Percentiles rank a stretch among this genome's conserved stretches.
Evolutionary conservation across 805 yeast genomes (phyloP).

Genomic region (Brettanomyces anomalus): DNA sequence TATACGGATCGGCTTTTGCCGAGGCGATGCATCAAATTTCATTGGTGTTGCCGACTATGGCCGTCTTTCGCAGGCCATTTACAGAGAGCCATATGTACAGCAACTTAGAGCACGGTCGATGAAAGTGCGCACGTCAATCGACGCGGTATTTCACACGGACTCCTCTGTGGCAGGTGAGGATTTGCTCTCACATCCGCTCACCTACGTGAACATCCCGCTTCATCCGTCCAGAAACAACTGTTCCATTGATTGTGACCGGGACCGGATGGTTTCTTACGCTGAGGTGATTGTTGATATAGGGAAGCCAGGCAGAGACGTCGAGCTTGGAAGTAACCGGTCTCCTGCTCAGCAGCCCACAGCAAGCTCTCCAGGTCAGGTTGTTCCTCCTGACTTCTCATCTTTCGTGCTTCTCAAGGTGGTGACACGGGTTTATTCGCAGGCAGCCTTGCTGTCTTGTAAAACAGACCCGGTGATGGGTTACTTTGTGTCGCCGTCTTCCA

Average conservation of each 20-base stretch:
- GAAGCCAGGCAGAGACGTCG: neutral
- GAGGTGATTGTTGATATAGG: conserved; percentile 16
- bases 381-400: conserved; percentile 16
- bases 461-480: conserved; percentile 25
- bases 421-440: conserved; percentile 17
- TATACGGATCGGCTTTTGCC: conserved; percentile 1
- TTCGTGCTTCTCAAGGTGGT: conserved; percentile 22
- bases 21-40: conserved; percentile 5
- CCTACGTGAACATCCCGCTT: conserved; percentile 20
- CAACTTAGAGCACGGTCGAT: conserved; percentile 12
- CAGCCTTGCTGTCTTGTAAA: conserved; percentile 13
- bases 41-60: conserved; percentile 14
- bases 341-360: too few species aligned
- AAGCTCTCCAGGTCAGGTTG: neutral
- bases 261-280: conserved; percentile 21
- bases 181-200: conserved; percentile 16
- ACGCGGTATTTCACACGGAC: neutral
- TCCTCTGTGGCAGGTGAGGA: conserved; percentile 2
- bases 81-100: conserved; percentile 17
- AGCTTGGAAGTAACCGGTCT: too few species aligned
- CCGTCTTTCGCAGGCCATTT: conserved; percentile 14
- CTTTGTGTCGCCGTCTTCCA: conserved; percentile 12
- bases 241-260: conserved; percentile 17
- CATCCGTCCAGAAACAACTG: conserved; percentile 7
- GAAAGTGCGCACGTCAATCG: conserved; percentile 10